Base-by-base conservation (phyloP, 2,329 filamentous ascomycete species). In the Sarocladium kiliense region DNA sequence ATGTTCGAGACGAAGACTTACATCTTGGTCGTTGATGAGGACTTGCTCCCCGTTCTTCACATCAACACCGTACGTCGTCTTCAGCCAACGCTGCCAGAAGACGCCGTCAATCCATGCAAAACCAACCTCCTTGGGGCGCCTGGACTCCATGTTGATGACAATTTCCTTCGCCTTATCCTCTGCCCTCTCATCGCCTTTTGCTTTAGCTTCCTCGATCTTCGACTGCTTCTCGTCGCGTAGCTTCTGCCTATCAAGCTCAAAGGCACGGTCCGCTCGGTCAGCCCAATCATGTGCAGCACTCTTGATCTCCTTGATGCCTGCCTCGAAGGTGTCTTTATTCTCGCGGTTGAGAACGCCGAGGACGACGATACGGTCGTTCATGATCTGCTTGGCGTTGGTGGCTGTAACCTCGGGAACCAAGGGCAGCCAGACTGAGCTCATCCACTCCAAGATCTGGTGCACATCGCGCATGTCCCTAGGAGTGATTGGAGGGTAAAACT, bases 81-180 rank as follows among this genome's bases (percentile, higher is more conserved):
- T 82, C 60, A 99, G 84, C 94, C 94, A 99, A 59, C 93, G 84
- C 71, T 97, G 92, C 94, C 94, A 99, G 71, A 97, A 97, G 7
- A 90, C 83, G 53, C 92, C 91, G 68, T 99, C 94, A 12, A 97
- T 91, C 94, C 94, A 99, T 12, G 94, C 94, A 71, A 99, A 99
- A 9, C 85, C 84, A 41, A 97, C 91, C 67, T 96, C 89, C 70
- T 93, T 96, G 63, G 87, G 87, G 66, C 91, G 86, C 54, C 90
- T 83, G 66, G 88, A 88, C 63, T 93, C 88, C 84, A 97, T 95
- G 63, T 91, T 89, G 68, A 99, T 92, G 30, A 86, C 85, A 66
- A 96, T 96, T 60, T 84, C 87, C 78, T 99, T 99, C 34, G 94
- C 95, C 42, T 88, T 81, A 36, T 91, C 82, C 57, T 97, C 73